Percentiles rank a stretch among this genome's conserved stretches.
Conservation (phyloP, 106 monocot genomes). For the Ottelia alismoides region DNA sequence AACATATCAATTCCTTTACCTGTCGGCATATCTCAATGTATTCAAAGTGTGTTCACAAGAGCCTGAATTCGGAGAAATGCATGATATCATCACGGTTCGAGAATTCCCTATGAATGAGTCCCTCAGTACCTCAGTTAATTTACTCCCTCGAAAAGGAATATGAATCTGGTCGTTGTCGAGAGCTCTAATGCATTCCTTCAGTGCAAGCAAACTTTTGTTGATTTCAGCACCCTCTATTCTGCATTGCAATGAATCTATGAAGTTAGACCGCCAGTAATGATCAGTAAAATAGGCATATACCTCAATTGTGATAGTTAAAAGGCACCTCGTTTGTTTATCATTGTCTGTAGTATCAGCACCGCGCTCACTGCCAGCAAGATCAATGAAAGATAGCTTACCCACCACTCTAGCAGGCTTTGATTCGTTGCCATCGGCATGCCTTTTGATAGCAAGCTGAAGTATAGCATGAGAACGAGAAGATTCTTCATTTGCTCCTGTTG, state of each 20-base stretch:
- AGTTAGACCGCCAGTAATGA: too few relatives aligned
- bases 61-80: constrained; percentile 93
- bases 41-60: constrained; percentile 96
- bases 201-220: constrained; percentile 92
- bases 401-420: constrained; percentile 55
- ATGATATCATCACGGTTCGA: constrained; percentile 96
- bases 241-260: too few relatives aligned
- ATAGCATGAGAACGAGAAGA: constrained; percentile 98
- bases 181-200: constrained; percentile 97
- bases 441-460: constrained; percentile 95
- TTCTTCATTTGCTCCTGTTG: constrained; percentile 97
- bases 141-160: constrained; percentile 99
- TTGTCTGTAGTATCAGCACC: constrained; percentile 98
- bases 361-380: constrained; percentile 94
- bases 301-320: too few relatives aligned
- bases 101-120: constrained; percentile 94
- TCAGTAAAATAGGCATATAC: background rate
- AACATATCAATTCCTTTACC: too few relatives aligned
- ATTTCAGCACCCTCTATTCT: constrained; percentile 99
- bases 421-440: constrained; percentile 52
- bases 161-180: constrained; percentile 92
- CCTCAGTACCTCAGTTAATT: constrained; percentile 86
- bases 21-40: constrained; percentile 95
- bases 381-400: constrained; percentile 93
- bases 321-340: constrained; percentile 92